Evolutionary conservation across 495 filamentous ascomycete species (phyloP).

Genomic region (Penicillium argentinense): DNA sequence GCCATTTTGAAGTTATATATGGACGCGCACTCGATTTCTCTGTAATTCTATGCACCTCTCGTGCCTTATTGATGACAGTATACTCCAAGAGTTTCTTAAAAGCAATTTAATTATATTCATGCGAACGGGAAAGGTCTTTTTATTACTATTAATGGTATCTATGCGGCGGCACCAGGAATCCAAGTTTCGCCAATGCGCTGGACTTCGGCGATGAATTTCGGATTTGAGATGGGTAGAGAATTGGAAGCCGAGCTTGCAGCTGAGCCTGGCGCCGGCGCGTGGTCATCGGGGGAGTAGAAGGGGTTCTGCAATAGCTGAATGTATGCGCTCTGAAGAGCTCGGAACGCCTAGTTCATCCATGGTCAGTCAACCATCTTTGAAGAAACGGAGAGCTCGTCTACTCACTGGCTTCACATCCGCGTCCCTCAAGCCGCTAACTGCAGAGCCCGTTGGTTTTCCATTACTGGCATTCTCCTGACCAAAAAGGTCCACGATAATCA

Average conservation of each 20-base stretch:
- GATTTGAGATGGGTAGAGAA: conserved; percentile 72
- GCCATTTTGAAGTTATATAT: not conserved
- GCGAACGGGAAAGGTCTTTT: too few relatives aligned
- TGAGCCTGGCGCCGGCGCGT: conserved; percentile 49
- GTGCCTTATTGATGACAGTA: not conserved
- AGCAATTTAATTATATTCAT: not conserved
- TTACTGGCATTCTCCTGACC: conserved; percentile 45
- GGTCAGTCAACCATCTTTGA: not conserved
- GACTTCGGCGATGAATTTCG: conserved; percentile 78
- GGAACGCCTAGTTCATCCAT: conserved; percentile 64
- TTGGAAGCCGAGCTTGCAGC: conserved; percentile 29
- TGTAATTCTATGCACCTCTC: conserved; percentile 26
- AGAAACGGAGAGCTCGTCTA: conserved; percentile 5
- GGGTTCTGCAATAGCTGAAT: conserved; percentile 88
- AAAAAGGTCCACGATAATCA: conserved; percentile 84
- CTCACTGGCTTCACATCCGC: conserved; percentile 77
- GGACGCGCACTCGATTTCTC: not conserved
- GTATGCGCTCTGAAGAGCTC: conserved; percentile 87
- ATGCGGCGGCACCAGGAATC: conserved; percentile 52
- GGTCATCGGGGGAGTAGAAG: conserved; percentile 89
- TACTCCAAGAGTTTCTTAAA: too few relatives aligned
- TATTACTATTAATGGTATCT: conserved; percentile 20
- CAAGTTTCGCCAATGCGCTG: conserved; percentile 75
- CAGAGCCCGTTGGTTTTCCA: conserved; percentile 29
- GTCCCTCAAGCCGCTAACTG: conserved; percentile 64